Evolutionary conservation across 768 basidiomycete species (phyloP).

Genomic region (Leccinum uliginosum): DNA sequence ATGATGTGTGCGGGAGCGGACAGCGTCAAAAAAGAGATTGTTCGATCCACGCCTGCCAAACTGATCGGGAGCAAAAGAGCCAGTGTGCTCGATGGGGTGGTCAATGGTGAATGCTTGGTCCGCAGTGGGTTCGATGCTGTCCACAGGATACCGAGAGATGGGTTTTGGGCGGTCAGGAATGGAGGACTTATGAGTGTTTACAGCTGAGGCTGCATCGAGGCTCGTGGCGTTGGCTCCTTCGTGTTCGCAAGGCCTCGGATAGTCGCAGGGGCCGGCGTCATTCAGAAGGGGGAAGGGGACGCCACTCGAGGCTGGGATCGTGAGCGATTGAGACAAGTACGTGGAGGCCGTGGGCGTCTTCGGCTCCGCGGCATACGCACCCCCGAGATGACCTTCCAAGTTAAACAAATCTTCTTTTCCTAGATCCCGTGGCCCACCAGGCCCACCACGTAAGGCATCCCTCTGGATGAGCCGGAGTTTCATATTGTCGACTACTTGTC

Average conservation of each 20-base stretch:
- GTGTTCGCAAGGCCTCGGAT: constrained; percentile 19
- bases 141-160: constrained; percentile 14
- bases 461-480: constrained; percentile 42
- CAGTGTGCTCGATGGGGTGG: constrained; percentile 11
- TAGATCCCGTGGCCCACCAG: constrained; percentile 18
- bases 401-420: constrained; percentile 27
- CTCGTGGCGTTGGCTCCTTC: constrained; percentile 15
- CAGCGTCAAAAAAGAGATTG: constrained; percentile 37
- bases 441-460: constrained; percentile 22
- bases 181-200: constrained; percentile 8
- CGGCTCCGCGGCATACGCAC: constrained; percentile 34
- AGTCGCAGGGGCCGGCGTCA: constrained; percentile 18
- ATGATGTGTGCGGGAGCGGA: constrained; percentile 24
- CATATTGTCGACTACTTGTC: constrained; percentile 47
- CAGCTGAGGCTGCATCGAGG: constrained; percentile 8
- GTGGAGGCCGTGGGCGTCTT: constrained; percentile 33
- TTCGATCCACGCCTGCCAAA: constrained; percentile 33
- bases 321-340: constrained; percentile 32
- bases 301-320: constrained; percentile 19
- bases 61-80: constrained; percentile 17
- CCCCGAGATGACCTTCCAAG: constrained; percentile 29
- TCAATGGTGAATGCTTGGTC: constrained; percentile 13
- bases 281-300: constrained; percentile 24
- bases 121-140: constrained; percentile 12
- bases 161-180: constrained; percentile 19